Base-by-base conservation (phyloP, 1,139 yeast genomes). In the Geotrichum reessii region DNA sequence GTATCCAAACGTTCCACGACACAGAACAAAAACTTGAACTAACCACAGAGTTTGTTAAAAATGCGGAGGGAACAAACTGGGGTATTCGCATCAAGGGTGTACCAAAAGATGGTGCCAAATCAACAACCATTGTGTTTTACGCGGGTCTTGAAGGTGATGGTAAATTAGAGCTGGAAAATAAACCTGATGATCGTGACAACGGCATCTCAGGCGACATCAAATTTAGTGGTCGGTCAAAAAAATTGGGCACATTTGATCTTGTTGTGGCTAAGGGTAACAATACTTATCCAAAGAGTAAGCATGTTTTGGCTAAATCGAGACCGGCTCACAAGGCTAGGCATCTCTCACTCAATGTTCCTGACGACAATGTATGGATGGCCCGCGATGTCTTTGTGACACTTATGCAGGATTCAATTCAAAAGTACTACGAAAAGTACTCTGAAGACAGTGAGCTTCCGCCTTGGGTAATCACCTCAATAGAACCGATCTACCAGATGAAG, bases 311-410 rank as follows among this genome's bases (percentile, higher is more conserved):
- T 9, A 55, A 42, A 55, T 63, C 65, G 47, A 67, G 79, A 50
- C 77, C 71, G 5, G 69, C 70, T 60, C 64, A 70, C 0, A 77
- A 74, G 55, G 75, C 88, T 0, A 89, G 87, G 64, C 88, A 89
- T 69, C 67, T 84, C n/a, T 83, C 93, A 25, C 74, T 92, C 63
- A 76, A 75, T 24, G 85, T 89, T 2, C 96, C 97, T 0, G 83
- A 81, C 66, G 89, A 81, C 50, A 79, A 84, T 62, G 78, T 82
- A 6, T 92, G 97, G 97, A 79, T 79, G 67, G 95, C 95, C 1
- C 80, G 80, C 61, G 97, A 90, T 59, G 80, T 92, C 5, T 87
- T 86, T 68, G 74, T 83, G 67, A 82, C 91, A 0, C 65, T 91
- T 62, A 67, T 90, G 48, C 86, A 85, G 66, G 95, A 89, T 59